phyloP scores from a whole-genome alignment of 1,139 yeast species.

The Yamadazyma diddensiae region DNA sequence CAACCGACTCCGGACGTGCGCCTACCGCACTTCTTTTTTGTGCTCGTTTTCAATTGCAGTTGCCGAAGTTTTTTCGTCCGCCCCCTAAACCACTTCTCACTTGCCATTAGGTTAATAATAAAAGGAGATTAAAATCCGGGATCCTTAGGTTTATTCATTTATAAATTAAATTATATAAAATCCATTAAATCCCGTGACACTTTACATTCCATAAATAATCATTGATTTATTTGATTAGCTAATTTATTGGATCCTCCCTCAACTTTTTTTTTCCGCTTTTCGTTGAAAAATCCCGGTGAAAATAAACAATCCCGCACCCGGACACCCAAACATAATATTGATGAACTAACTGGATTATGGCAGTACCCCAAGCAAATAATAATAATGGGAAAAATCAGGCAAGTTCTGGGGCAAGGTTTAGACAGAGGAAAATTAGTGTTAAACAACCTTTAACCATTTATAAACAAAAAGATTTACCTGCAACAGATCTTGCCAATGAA shows the following conservation, averaged over 20 bases:
- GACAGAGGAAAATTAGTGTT: conserved; percentile 88
- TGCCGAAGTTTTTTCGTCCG: too few species aligned
- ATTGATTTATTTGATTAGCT: not conserved
- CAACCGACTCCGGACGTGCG: too few species aligned
- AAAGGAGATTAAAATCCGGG: too few species aligned
- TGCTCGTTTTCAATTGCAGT: too few species aligned
- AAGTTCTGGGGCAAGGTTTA: conserved; percentile 65
- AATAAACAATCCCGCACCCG: conserved; percentile 2
- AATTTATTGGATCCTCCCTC: not conserved
- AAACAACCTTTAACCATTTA: conserved; percentile 84
- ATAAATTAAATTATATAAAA: too few species aligned
- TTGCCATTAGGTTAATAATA: too few species aligned
- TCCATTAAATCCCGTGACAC: too few species aligned
- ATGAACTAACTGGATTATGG: conserved; percentile 17
- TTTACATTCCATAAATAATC: too few species aligned
- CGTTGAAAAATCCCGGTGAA: not conserved
- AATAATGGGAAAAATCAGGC: conserved; percentile 31
- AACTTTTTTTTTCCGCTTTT: not conserved
- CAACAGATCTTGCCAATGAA: conserved; percentile 52
- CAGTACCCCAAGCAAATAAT: conserved; percentile 28
- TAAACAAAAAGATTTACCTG: conserved; percentile 76
- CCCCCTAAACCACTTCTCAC: too few species aligned
- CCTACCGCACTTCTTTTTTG: too few species aligned
- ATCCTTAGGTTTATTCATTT: too few species aligned
- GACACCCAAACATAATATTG: conserved; percentile 6